These are phyloP conservation scores for Talinum fruticosum DNA, from an alignment of 148 eudicot genomes.

Conservation along the genomic window DNA sequence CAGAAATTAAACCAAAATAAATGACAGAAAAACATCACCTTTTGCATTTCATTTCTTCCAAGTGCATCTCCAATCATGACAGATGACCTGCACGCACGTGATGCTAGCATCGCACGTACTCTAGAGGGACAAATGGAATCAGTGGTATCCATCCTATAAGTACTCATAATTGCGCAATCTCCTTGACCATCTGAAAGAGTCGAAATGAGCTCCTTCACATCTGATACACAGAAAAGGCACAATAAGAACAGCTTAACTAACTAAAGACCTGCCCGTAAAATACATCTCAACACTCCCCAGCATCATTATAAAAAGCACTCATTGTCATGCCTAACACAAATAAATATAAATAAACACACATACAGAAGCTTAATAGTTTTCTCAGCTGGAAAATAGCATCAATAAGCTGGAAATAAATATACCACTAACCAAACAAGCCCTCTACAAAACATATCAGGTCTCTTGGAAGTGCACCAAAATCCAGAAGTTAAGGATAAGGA, in stretches of 20 bases:
- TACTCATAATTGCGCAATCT: constrained; percentile 68
- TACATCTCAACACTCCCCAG: background rate
- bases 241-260: background rate
- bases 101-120: constrained; percentile 95
- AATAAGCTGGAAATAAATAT: background rate
- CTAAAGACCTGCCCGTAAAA: background rate
- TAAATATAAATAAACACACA: background rate
- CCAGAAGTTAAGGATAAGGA: background rate
- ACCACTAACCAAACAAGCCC: background rate
- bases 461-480: background rate
- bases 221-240: constrained; percentile 38
- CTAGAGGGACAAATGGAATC: constrained; percentile 92
- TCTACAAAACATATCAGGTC: background rate
- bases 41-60: constrained; percentile 89
- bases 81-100: constrained; percentile 98
- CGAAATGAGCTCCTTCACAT: constrained; percentile 89
- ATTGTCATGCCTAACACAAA: background rate
- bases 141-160: constrained; percentile 70
- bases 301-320: background rate
- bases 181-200: constrained; percentile 84
- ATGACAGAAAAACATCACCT: constrained; percentile 43
- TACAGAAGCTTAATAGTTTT: background rate
- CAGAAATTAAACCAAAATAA: background rate
- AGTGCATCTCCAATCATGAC: constrained; percentile 90
- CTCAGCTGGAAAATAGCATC: background rate